Base-by-base conservation (phyloP, 2,329 filamentous ascomycete species). In the Fusarium stilboides region DNA sequence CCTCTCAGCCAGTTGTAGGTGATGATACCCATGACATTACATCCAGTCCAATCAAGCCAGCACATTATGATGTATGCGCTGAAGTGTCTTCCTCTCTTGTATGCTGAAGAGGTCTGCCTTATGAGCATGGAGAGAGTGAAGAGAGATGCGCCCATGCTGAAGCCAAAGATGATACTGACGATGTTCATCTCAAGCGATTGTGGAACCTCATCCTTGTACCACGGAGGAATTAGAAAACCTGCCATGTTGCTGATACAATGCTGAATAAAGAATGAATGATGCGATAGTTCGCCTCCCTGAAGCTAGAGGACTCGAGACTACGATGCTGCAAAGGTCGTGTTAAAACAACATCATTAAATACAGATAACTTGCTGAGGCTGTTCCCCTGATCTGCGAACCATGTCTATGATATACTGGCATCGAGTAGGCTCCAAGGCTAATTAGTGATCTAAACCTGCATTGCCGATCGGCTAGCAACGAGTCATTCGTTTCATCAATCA, bases 11-110 rank as follows among this genome's bases (percentile, higher is more conserved):
- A 68, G 10, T 43, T 37, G 9, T 68, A 68, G 15, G 65, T 68
- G 9, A 68, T 36, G 5, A 65, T 46, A 1, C 65, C 64, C 66
- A 69, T 69, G 6, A 52, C 58, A 15, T 65, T 68, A 6, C 66
- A 68, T 15, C 66, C 66, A 39, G 37, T 65, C 66, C 66, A 68
- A 8, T 68, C 66, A 8, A 69, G 49, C 65, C 66, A 69, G 37
- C 65, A 68, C 65, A 69, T 68, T 13, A 69, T 45, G 7, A 65
- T 68, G 34, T 69, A 69, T 8, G 65, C 60, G 6, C 46, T 49
- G 33, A 68, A 68, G 2, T 44, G 55, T 13, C 19, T 65, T 20
- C 43, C 22, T 8, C 66, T 57, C 26, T 22, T 51, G 14, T 68
- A 58, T 6, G 65, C 65, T 10, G 47, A 37, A 9, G 28, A 20